Percentiles rank a stretch among this genome's conserved stretches.
These are phyloP conservation scores for Cladosporium sp. DNA, from an alignment of 2,329 filamentous ascomycete genomes.

Conservation along the genomic window DNA sequence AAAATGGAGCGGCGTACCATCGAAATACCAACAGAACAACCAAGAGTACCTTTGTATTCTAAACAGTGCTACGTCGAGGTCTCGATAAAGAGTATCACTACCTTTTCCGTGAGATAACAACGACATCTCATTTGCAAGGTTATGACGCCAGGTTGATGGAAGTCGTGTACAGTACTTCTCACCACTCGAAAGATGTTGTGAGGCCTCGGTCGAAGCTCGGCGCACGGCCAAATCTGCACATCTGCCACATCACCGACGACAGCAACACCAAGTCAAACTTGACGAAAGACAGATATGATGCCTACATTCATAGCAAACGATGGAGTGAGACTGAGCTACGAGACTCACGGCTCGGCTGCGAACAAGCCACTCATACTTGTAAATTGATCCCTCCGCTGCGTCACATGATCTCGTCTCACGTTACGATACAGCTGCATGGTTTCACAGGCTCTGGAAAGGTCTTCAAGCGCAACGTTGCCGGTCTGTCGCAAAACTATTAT, in stretches of 20 bases:
- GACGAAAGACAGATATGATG: neutral
- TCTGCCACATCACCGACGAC: neutral
- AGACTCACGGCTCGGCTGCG: neutral
- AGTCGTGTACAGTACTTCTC: too few species aligned
- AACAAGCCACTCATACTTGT: slow-evolving; percentile 15
- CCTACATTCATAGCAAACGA: slow-evolving; percentile 12
- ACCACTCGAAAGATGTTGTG: neutral
- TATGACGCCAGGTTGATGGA: too few species aligned
- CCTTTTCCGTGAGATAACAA: too few species aligned
- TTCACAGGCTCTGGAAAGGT: slow-evolving; percentile 16
- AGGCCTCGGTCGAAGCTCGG: neutral
- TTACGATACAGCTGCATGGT: slow-evolving; percentile 5
- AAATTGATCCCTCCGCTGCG: neutral
- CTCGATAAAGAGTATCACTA: too few species aligned
- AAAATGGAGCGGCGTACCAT: too few species aligned
- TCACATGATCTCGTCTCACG: neutral
- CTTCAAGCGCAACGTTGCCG: slow-evolving; percentile 11
- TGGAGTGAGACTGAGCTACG: slow-evolving; percentile 3
- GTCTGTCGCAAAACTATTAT: neutral
- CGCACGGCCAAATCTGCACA: neutral
- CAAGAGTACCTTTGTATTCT: too few species aligned
- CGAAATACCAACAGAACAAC: too few species aligned
- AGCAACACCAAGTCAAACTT: neutral
- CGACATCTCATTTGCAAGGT: too few species aligned
- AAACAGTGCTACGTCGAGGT: too few species aligned